phyloP scores from a whole-genome alignment of 257 asterid genomes.

The Perilla frutescens region DNA sequence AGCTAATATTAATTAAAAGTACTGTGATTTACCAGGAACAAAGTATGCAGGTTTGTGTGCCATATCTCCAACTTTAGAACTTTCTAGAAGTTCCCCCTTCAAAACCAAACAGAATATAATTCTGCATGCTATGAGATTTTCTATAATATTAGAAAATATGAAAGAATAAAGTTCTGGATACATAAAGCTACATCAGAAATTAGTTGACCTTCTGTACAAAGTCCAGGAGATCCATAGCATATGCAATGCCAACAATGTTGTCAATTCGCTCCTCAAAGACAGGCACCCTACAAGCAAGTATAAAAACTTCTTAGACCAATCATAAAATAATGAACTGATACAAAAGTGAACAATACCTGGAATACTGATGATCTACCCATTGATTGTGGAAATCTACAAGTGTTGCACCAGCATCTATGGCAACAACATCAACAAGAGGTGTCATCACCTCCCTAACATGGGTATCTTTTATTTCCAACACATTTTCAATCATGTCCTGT shows the following conservation, averaged over 20 bases:
- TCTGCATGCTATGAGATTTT: slow-evolving; percentile 56
- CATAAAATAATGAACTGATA: slow-evolving; percentile 15
- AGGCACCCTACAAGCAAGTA: slow-evolving; percentile 74
- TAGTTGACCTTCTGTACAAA: slow-evolving; percentile 82
- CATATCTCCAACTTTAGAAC: slow-evolving; percentile 82
- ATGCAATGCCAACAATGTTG: slow-evolving; percentile 97
- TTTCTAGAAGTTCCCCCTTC: slow-evolving; percentile 95
- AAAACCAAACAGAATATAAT: slow-evolving; percentile 70
- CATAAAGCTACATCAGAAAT: slow-evolving; percentile 31
- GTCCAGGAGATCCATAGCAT: slow-evolving; percentile 99
- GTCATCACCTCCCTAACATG: slow-evolving; percentile 99
- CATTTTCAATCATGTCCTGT: slow-evolving; percentile 99
- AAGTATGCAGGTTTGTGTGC: slow-evolving; percentile 99
- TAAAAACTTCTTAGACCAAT: slow-evolving; percentile 31
- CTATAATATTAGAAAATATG: slow-evolving; percentile 45
- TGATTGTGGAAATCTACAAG: slow-evolving; percentile 90
- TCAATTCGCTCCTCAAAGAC: slow-evolving; percentile 97
- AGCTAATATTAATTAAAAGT: slow-evolving; percentile 25
- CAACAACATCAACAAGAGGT: slow-evolving; percentile 96
- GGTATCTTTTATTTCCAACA: slow-evolving; percentile 95
- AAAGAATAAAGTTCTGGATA: slow-evolving; percentile 29
- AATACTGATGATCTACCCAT: slow-evolving; percentile 97
- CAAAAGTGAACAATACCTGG: slow-evolving; percentile 62
- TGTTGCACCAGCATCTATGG: slow-evolving; percentile 89
- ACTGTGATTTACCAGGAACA: slow-evolving; percentile 80